phyloP scores from a whole-genome alignment of 2,329 filamentous ascomycete genomes.

The Hymenoscyphus occultus region DNA sequence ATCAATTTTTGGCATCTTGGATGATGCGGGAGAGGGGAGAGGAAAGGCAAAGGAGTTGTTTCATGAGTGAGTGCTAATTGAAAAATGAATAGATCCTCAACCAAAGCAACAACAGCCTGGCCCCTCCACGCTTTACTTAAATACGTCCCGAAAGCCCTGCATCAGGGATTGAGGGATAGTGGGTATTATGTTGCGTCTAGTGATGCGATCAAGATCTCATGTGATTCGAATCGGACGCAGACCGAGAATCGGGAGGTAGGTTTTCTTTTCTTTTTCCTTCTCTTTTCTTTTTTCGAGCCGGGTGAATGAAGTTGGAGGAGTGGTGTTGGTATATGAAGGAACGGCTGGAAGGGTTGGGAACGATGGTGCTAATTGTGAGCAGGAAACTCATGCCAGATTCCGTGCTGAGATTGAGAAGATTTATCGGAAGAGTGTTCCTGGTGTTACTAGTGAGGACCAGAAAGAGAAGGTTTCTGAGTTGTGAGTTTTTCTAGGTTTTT shows the following conservation, averaged over 20 bases:
- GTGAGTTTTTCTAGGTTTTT: background rate
- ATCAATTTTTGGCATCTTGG: too few relatives aligned
- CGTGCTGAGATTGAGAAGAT: conserved; percentile 31
- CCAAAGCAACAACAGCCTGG: conserved; percentile 36
- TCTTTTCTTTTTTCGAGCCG: too few relatives aligned
- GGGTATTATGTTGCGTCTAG: conserved; percentile 33
- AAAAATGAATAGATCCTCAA: background rate
- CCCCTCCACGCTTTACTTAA: conserved; percentile 25
- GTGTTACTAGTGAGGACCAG: conserved; percentile 32
- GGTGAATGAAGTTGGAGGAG: too few relatives aligned
- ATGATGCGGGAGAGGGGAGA: too few relatives aligned
- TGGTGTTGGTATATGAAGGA: too few relatives aligned
- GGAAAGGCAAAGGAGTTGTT: conserved; percentile 20
- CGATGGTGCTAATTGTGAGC: too few relatives aligned
- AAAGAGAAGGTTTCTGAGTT: conserved; percentile 4
- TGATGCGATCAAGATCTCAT: conserved; percentile 33
- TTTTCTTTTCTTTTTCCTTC: too few relatives aligned
- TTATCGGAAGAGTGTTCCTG: conserved; percentile 32
- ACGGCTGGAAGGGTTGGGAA: too few relatives aligned
- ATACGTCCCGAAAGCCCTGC: conserved; percentile 32
- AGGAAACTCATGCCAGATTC: conserved; percentile 30
- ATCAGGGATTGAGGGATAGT: conserved; percentile 26
- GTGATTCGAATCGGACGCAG: conserved; percentile 31
- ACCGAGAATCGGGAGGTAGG: conserved; percentile 27
- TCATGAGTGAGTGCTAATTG: too few relatives aligned